Percentiles rank a stretch among this genome's conserved stretches.
Conservation (phyloP, 805 yeast species). For the Wickerhamomyces rabaulensis region DNA sequence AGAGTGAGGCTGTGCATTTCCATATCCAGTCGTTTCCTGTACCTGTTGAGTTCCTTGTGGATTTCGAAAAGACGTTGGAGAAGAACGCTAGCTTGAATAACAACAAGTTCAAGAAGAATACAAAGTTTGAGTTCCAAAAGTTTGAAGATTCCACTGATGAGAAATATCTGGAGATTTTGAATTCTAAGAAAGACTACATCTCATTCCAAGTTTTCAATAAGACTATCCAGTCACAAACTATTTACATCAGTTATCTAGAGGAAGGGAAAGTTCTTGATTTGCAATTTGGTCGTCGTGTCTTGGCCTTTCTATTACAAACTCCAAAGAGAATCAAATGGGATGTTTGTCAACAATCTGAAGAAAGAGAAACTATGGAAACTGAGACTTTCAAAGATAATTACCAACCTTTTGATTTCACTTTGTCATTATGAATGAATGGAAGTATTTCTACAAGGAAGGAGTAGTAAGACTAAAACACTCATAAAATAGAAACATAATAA, state of each 20-base stretch:
- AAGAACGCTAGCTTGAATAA: slow-evolving; percentile 43
- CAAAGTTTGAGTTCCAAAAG: slow-evolving; percentile 36
- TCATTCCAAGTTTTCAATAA: slow-evolving; percentile 30
- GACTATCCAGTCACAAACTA: slow-evolving; percentile 25
- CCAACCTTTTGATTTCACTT: slow-evolving; percentile 48
- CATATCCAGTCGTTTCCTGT: slow-evolving; percentile 78
- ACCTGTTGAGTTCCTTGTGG: slow-evolving; percentile 35
- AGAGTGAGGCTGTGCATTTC: slow-evolving; percentile 61
- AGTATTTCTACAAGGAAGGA: not conserved
- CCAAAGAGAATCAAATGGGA: slow-evolving; percentile 74
- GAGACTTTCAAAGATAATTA: slow-evolving; percentile 54
- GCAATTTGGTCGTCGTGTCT: slow-evolving; percentile 78
- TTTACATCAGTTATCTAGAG: slow-evolving; percentile 26
- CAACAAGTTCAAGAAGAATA: slow-evolving; percentile 38
- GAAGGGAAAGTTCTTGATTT: slow-evolving; percentile 50
- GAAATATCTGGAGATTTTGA: slow-evolving; percentile 23
- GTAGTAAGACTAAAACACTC: not conserved
- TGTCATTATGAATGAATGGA: slow-evolving; percentile 5
- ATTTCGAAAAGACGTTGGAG: slow-evolving; percentile 42
- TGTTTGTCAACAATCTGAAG: slow-evolving; percentile 58
- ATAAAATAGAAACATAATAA: slow-evolving; percentile 1
- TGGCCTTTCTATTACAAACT: slow-evolving; percentile 56
- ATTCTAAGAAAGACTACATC: slow-evolving; percentile 24
- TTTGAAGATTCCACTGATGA: slow-evolving; percentile 23
- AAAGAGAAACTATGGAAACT: slow-evolving; percentile 62